Percentiles rank a stretch among this genome's conserved stretches.
Conservation (phyloP, 2,329 filamentous ascomycete genomes). For the Nemania sp. region DNA sequence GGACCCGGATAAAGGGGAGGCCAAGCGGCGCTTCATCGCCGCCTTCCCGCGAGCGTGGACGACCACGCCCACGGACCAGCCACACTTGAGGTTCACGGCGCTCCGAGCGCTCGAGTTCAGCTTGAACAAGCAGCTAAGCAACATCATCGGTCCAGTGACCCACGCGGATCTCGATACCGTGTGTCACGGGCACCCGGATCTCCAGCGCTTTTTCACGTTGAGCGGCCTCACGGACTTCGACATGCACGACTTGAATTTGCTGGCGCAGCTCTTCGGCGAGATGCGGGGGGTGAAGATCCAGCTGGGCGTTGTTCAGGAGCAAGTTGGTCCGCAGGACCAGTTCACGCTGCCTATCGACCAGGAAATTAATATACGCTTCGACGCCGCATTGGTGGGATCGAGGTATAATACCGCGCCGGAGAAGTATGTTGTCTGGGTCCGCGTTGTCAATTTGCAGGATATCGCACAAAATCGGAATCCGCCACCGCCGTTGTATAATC, state of each 20-base stretch:
- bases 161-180: not conserved
- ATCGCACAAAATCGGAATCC: too few species aligned
- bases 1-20: not conserved
- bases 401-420: constrained; percentile 2
- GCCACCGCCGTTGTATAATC: too few species aligned
- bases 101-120: constrained; percentile 3
- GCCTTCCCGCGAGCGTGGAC: constrained; percentile 3
- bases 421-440: constrained; percentile 22
- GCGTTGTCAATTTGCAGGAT: not conserved
- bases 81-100: not conserved
- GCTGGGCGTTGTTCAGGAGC: constrained; percentile 20
- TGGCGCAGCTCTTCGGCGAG: constrained; percentile 14
- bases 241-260: not conserved
- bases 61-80: not conserved
- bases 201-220: not conserved
- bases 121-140: constrained; percentile 13
- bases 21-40: not conserved
- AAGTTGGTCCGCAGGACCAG: too few species aligned
- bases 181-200: not conserved
- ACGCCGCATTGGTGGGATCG: constrained; percentile 7
- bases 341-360: too few species aligned
- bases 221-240: constrained; percentile 6
- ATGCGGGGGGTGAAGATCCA: constrained; percentile 9
- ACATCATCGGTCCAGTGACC: not conserved
- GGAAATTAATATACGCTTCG: not conserved